phyloP scores from a whole-genome alignment of 768 basidiomycete species.

The Lenzites betulinus region DNA sequence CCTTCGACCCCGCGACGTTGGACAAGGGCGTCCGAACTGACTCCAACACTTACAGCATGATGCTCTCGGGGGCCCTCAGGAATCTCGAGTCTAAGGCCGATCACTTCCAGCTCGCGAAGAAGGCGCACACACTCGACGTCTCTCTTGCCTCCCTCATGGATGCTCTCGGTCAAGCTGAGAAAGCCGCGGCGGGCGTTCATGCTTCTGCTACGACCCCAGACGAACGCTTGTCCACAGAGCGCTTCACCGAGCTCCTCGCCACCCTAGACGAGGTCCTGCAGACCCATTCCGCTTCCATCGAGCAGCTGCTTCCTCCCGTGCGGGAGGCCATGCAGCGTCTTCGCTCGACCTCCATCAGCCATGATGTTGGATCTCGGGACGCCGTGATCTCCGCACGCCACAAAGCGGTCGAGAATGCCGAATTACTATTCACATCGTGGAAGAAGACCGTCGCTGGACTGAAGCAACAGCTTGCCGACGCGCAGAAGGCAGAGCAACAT shows the following conservation, averaged over 20 bases:
- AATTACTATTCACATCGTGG: constrained; percentile 51
- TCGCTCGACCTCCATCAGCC: constrained; percentile 46
- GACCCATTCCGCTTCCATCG: constrained; percentile 40
- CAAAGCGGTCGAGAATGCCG: constrained; percentile 52
- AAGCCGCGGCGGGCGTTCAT: constrained; percentile 44
- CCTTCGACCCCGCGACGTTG: constrained; percentile 58
- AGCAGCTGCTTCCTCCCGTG: constrained; percentile 52
- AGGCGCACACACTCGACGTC: constrained; percentile 56
- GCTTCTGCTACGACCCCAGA: constrained; percentile 34
- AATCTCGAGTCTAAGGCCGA: constrained; percentile 47
- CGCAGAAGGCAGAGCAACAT: constrained; percentile 43
- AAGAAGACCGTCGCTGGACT: constrained; percentile 37
- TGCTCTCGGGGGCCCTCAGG: constrained; percentile 57
- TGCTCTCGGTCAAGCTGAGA: constrained; percentile 37
- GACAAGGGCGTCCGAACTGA: constrained; percentile 70
- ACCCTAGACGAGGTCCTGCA: constrained; percentile 40
- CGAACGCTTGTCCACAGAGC: constrained; percentile 32
- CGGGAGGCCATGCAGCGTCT: constrained; percentile 58
- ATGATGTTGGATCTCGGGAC: constrained; percentile 49
- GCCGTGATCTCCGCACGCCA: constrained; percentile 50
- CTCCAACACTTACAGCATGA: constrained; percentile 67
- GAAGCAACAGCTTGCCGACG: constrained; percentile 40
- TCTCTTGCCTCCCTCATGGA: constrained; percentile 40
- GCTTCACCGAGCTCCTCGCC: constrained; percentile 40
- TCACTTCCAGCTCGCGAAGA: constrained; percentile 52